Evolutionary conservation across 2,329 filamentous ascomycete genomes (phyloP).

Genomic region (Colletotrichum tanaceti): DNA sequence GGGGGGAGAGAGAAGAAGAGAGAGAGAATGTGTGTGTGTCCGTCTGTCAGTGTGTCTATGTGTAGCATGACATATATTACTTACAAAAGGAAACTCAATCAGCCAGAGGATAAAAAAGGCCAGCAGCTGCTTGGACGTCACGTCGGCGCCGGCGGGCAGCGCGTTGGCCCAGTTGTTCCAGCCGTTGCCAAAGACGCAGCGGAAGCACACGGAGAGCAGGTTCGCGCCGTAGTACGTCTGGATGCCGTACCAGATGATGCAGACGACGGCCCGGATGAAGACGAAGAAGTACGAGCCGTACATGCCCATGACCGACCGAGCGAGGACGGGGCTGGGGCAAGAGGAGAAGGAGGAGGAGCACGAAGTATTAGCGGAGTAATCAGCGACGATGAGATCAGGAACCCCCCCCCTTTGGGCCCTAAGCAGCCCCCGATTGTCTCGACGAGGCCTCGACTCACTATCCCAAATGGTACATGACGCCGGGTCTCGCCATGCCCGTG

Average conservation of each 20-base stretch:
- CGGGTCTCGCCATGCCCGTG: slow-evolving; percentile 46
- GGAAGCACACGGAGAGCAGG: slow-evolving; percentile 44
- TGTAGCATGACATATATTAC: too few relatives aligned
- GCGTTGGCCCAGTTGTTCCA: slow-evolving; percentile 50
- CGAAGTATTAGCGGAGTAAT: too few relatives aligned
- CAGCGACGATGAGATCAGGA: neutral
- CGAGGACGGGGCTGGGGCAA: slow-evolving; percentile 52
- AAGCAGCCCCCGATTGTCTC: neutral
- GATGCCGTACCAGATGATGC: slow-evolving; percentile 48
- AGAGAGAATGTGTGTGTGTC: too few relatives aligned
- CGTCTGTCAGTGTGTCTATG: too few relatives aligned
- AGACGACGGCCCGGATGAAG: slow-evolving; percentile 49
- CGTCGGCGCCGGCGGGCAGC: slow-evolving; percentile 47
- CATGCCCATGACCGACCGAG: slow-evolving; percentile 54
- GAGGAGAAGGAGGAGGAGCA: too few relatives aligned
- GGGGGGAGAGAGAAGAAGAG: too few relatives aligned
- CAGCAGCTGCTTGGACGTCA: slow-evolving; percentile 51
- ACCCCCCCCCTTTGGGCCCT: too few relatives aligned
- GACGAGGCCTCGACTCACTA: slow-evolving; percentile 39
- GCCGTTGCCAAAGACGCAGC: slow-evolving; percentile 50
- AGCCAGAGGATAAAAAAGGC: slow-evolving; percentile 55
- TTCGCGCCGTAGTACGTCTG: slow-evolving; percentile 45
- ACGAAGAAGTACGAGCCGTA: slow-evolving; percentile 57
- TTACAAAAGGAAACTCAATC: slow-evolving; percentile 52
- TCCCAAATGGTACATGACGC: slow-evolving; percentile 46